Evolutionary conservation across 768 basidiomycete genomes (phyloP), one percentile per base, ranked within the genome.

Genomic region (Agrocybe chaxingu): DNA sequence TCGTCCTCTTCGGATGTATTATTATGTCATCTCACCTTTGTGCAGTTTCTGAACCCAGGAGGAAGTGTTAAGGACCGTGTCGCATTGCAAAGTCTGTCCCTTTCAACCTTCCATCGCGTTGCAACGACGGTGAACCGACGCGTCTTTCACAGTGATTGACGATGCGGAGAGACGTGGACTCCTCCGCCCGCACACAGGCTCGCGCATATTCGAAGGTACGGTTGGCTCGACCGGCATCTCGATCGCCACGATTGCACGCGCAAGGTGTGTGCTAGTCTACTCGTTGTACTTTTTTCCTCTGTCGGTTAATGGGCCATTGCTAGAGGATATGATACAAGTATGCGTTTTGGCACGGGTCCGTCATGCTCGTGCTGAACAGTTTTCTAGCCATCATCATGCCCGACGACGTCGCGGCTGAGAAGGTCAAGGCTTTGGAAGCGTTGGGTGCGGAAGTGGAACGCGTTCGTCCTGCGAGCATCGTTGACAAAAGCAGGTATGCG

Each of bases 21-120:
- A 2, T 16, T 4, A 5, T 42, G 8, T 57, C n/a, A 29, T 44
- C 24, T 48, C 32, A 41, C 41, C 86, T 89, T 83, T 59, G 62
- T 93, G 38, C 34, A 98, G 92, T 99, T 87, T 63, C 65, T 98
- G 52, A 99, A 99, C 67, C 96, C 97, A 1, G 96, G 96, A 19
- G 97, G 97, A 36, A 98, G 95, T 47, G 89, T 98, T 44, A 99
- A 99, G 66, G 97, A 99, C 66, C 82, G 97, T 30, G 96, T 98
- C n/a, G 96, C 95, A 0, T 66, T 98, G 52, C 80, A 84, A 66
- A 92, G 95, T 97, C 61, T 52, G 82, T 52, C 30, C 13, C 16
- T 54, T 48, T 19, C 18, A 8, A n/a, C 1, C 42, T 42, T 31
- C 36, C 41, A 51, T 8, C 42, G 38, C 3, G 31, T 18, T 5